Evolutionary conservation across 2,329 filamentous ascomycete genomes (phyloP).

Genomic region (Hypoxylon sp.): DNA sequence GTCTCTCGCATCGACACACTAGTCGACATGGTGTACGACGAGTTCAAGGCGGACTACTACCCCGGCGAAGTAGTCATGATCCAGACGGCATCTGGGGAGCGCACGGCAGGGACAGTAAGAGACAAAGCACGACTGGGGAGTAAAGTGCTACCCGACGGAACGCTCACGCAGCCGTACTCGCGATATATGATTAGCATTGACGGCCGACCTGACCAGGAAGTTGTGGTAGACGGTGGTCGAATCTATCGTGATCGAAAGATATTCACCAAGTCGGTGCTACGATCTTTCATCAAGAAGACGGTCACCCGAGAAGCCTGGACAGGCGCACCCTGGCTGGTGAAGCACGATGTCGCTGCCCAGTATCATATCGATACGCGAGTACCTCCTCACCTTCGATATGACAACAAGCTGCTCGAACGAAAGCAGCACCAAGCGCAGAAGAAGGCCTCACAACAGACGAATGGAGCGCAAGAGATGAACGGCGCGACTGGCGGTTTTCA

Average conservation of each 20-base stretch:
- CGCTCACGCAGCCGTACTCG: constrained; percentile 78
- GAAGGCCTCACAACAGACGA: constrained; percentile 65
- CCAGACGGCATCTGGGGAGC: constrained; percentile 76
- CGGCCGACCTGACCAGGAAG: constrained; percentile 77
- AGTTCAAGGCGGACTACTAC: constrained; percentile 92
- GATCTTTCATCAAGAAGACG: constrained; percentile 95
- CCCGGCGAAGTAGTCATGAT: constrained; percentile 88
- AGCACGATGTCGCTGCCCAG: constrained; percentile 83
- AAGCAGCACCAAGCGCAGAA: constrained; percentile 79
- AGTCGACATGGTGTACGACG: constrained; percentile 77
- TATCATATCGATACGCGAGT: constrained; percentile 92
- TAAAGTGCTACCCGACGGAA: constrained; percentile 76
- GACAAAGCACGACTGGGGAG: constrained; percentile 86
- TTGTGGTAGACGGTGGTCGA: constrained; percentile 83
- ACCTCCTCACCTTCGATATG: constrained; percentile 85
- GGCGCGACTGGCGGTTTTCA: constrained; percentile 53
- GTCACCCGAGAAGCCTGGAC: constrained; percentile 94
- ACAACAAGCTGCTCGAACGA: constrained; percentile 82
- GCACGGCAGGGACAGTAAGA: constrained; percentile 80
- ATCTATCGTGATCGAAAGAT: constrained; percentile 89
- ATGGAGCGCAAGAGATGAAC: constrained; percentile 59
- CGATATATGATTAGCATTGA: constrained; percentile 86
- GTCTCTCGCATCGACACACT: constrained; percentile 89
- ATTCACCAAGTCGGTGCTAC: constrained; percentile 94
- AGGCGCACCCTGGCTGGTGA: constrained; percentile 97